Evolutionary conservation across 1,284 basidiomycete genomes (phyloP).

Genomic region (Ceratobasidium sp.): DNA sequence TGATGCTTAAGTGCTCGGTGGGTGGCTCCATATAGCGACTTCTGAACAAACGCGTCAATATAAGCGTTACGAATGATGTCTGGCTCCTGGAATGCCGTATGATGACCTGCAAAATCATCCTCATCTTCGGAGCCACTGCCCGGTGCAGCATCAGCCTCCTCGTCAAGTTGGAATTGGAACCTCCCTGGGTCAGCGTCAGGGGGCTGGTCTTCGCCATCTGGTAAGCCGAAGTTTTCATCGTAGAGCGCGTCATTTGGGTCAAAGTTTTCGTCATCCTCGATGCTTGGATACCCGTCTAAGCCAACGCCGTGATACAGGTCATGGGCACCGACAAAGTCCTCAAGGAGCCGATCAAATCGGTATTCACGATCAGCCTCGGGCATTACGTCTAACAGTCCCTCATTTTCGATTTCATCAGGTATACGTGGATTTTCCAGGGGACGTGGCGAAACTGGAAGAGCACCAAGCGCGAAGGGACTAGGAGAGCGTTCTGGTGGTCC

Average conservation of each 20-base stretch:
- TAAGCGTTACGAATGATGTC: slow-evolving; percentile 25
- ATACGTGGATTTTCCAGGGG: no score
- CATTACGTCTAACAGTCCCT: no score
- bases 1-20: slow-evolving; percentile 31
- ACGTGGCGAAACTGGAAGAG: no score
- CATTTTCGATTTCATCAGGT: no score
- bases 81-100: slow-evolving; percentile 20
- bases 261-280: neutral
- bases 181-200: neutral
- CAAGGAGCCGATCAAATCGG: slow-evolving; percentile 2
- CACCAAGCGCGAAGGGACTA: no score
- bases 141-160: neutral
- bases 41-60: slow-evolving; percentile 35
- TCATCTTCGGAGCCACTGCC: neutral
- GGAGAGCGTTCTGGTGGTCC: no score
- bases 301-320: neutral
- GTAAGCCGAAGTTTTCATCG: slow-evolving; percentile 17
- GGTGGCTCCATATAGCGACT: slow-evolving; percentile 12
- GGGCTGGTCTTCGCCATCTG: neutral
- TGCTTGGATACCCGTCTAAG: neutral
- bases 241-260: neutral
- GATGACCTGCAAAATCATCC: neutral
- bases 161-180: slow-evolving; percentile 3
- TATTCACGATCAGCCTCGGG: neutral
- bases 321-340: neutral